Evolutionary conservation across 1,284 basidiomycete species (phyloP).

Genomic region (Pseudozyma thailandica): DNA sequence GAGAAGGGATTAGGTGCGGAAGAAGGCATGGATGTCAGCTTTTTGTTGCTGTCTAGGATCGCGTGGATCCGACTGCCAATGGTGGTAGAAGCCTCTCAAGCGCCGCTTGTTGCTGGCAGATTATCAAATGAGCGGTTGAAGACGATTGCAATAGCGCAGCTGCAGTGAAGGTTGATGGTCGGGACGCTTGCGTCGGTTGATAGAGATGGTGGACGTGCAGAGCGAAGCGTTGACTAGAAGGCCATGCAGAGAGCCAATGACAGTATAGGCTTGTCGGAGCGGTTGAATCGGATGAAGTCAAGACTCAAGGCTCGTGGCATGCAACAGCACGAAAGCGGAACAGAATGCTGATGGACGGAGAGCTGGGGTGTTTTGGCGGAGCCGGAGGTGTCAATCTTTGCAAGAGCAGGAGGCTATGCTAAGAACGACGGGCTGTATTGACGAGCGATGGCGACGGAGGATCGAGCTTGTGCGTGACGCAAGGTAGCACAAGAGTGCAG

Average conservation of each 20-base stretch:
- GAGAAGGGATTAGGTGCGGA: conserved; percentile 16
- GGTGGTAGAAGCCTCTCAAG: neutral
- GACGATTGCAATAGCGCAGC: too few relatives aligned
- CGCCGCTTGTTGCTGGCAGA: neutral
- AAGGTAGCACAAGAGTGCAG: too few relatives aligned
- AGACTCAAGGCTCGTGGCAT: neutral
- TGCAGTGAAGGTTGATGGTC: too few relatives aligned
- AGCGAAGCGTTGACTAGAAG: neutral
- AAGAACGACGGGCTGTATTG: neutral
- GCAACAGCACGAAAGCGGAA: too few relatives aligned
- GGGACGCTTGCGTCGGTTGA: too few relatives aligned
- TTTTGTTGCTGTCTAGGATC: conserved; percentile 7
- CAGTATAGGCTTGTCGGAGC: too few relatives aligned
- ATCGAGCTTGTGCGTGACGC: neutral
- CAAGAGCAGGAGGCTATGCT: conserved; percentile 27
- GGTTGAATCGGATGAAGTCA: neutral
- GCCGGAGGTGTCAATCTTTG: conserved; percentile 1
- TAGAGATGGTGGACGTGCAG: conserved; percentile 2
- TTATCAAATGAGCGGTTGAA: neutral
- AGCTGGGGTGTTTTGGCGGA: neutral
- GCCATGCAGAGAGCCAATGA: neutral
- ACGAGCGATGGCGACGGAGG: neutral
- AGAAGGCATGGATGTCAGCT: conserved; percentile 36
- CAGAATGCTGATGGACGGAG: too few relatives aligned
- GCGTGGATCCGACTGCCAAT: conserved; percentile 11